Percentiles rank a stretch among this genome's conserved stretches.
Conservation (phyloP, 2,329 filamentous ascomycete species). For the Pseudonectria buxi region DNA sequence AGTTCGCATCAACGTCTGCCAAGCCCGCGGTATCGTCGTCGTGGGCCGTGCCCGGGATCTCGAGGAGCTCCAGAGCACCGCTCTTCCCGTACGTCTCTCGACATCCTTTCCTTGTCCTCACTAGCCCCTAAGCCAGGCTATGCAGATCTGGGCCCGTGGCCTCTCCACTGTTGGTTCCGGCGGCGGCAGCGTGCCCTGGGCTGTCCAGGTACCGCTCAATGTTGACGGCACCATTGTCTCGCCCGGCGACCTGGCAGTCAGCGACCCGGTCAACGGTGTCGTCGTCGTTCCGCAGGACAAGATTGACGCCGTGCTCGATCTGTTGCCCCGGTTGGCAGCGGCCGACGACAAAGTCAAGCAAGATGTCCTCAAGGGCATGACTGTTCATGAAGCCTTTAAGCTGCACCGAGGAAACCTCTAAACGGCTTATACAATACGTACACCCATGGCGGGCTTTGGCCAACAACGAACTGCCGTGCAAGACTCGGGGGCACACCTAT, state of each 20-base stretch:
- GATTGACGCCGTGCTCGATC: conserved; percentile 51
- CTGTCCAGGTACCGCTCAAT: conserved; percentile 38
- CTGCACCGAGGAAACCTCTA: conserved; percentile 40
- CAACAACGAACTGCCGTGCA: too few relatives aligned
- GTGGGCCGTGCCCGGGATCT: conserved; percentile 63
- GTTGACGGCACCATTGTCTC: conserved; percentile 36
- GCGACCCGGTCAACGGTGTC: conserved; percentile 62
- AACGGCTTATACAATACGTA: too few relatives aligned
- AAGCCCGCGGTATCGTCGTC: conserved; percentile 57
- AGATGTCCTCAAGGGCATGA: conserved; percentile 56
- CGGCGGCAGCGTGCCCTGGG: conserved; percentile 50
- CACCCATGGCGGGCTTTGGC: too few relatives aligned
- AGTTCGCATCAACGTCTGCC: conserved; percentile 56
- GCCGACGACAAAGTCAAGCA: conserved; percentile 57
- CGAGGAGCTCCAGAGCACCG: conserved; percentile 47
- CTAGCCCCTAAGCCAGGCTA: conserved; percentile 12
- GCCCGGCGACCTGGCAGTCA: conserved; percentile 62
- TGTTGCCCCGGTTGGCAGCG: conserved; percentile 44
- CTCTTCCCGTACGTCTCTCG: conserved; percentile 44
- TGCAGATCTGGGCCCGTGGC: conserved; percentile 48
- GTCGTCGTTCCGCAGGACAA: conserved; percentile 59
- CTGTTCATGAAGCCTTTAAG: conserved; percentile 60
- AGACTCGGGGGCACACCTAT: too few relatives aligned
- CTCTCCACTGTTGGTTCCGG: conserved; percentile 53
- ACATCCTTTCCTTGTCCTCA: conserved; percentile 3